phyloP scores from a whole-genome alignment of 805 yeast species.

The Komagataella populi region DNA sequence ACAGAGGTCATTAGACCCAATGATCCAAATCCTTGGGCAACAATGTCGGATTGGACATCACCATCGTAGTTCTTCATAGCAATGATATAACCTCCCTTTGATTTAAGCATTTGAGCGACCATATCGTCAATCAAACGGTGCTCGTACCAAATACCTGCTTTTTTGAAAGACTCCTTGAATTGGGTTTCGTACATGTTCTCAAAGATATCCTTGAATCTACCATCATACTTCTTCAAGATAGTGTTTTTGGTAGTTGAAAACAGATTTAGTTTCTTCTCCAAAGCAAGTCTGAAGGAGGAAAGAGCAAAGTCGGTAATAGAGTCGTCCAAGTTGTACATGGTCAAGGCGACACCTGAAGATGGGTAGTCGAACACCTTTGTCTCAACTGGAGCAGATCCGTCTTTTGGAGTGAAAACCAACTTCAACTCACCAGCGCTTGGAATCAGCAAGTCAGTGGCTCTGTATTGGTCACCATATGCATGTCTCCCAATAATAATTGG shows the following conservation, averaged over 20 bases:
- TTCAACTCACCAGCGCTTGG: constrained; percentile 72
- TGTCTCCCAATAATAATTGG: constrained; percentile 97
- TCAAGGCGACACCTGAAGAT: constrained; percentile 70
- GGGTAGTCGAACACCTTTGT: constrained; percentile 56
- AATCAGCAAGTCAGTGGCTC: constrained; percentile 76
- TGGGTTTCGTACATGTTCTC: constrained; percentile 61
- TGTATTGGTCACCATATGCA: constrained; percentile 94
- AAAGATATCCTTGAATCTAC: constrained; percentile 89
- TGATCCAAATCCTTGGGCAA: constrained; percentile 97
- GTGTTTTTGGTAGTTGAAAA: constrained; percentile 91
- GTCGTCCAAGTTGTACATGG: constrained; percentile 93
- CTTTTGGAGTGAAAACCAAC: constrained; percentile 59
- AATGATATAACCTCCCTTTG: constrained; percentile 87
- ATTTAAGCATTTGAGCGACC: constrained; percentile 98
- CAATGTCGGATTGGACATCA: constrained; percentile 92
- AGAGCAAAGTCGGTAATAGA: constrained; percentile 88
- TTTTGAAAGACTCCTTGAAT: constrained; percentile 63
- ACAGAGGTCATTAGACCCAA: constrained; percentile 95
- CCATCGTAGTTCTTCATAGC: constrained; percentile 98
- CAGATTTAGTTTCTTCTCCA: constrained; percentile 64
- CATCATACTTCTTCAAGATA: constrained; percentile 86
- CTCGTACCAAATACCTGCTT: constrained; percentile 85
- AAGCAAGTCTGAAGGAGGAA: constrained; percentile 80
- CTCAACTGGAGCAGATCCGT: constrained; percentile 41
- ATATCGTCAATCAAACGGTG: constrained; percentile 94